Evolutionary conservation across 495 filamentous ascomycete genomes (phyloP), one percentile per base, ranked within the genome.

Genomic region (Thermothielavioides terrestris): DNA sequence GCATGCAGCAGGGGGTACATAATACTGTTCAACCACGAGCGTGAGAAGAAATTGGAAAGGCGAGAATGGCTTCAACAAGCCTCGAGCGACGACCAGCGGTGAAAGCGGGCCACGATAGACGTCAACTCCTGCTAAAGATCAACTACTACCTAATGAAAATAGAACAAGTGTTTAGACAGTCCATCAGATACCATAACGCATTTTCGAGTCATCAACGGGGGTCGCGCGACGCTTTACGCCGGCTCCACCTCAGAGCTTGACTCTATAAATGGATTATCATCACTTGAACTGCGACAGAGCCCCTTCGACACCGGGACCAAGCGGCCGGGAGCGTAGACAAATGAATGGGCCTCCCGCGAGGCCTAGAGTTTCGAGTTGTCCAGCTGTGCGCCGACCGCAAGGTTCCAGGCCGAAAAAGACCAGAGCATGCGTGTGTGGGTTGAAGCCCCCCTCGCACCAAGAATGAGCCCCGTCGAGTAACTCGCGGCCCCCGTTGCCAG

Each of bases 391-490:
- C 48, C 54, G 20, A 31, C 56, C 43, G 52, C 53, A 49, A 49
- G 45, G 40, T 14, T 10, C 25, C 17, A 58, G 25, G 15, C 48
- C 59, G 34, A 55, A 61, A 61, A 59, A 60, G 60, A 59, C 68
- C 46, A 34, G 27, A 30, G 45, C 20, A 22, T 32, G n/a, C n/a
- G n/a, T n/a, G n/a, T n/a, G n/a, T 46, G 37, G 49, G 53, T 58
- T 62, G 63, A 68, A 69, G 60, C 70, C 62, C 86, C 83, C 86
- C 90, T 95, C 89, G 89, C 85, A 82, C 87, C 92, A 87, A 95
- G 88, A 96, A 95, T 98, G 88, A 95, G 92, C 92, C 92, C 92
- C 92, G 95, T 98, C 89, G 88, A 94, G 92, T 96, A 90, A 94
- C 86, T 80, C 64, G 65, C 63, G 59, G 54, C 78, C n/a, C n/a